These are phyloP conservation scores for Talaromyces sp. DNA, from an alignment of 2,329 filamentous ascomycete genomes.

Conservation along the genomic window DNA sequence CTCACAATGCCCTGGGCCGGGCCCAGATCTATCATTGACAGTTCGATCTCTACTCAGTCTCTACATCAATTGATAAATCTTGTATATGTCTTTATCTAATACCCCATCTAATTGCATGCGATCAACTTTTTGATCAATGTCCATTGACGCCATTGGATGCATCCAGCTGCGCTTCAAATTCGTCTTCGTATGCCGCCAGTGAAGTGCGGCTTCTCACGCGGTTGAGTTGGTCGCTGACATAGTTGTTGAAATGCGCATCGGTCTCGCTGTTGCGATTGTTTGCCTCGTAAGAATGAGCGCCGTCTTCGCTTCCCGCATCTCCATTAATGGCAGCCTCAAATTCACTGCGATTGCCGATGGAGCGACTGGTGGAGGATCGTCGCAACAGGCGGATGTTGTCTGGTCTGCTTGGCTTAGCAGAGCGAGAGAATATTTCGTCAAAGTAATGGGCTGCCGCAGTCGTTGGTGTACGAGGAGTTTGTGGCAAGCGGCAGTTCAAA, in stretches of 20 bases:
- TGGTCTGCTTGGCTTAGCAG: constrained; percentile 34
- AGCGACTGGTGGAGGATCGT: constrained; percentile 74
- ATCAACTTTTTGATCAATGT: background rate
- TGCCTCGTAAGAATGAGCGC: constrained; percentile 15
- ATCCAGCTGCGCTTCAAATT: constrained; percentile 56
- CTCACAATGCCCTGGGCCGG: too few species aligned
- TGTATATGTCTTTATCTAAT: background rate
- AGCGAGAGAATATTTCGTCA: constrained; percentile 73
- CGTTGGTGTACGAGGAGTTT: constrained; percentile 83
- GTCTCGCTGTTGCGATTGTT: constrained; percentile 37
- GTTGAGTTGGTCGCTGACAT: constrained; percentile 75
- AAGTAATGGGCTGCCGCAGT: constrained; percentile 89
- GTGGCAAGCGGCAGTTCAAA: constrained; percentile 81
- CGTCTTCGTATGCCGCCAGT: constrained; percentile 50
- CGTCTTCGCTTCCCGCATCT: constrained; percentile 29
- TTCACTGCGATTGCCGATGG: constrained; percentile 78
- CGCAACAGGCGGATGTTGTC: constrained; percentile 50
- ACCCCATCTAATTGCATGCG: background rate
- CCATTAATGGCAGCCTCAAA: constrained; percentile 49
- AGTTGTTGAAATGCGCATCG: constrained; percentile 68
- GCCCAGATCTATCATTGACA: too few species aligned
- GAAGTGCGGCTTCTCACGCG: constrained; percentile 58
- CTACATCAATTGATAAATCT: background rate
- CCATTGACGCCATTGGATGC: constrained; percentile 20
- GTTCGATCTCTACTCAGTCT: background rate